Base-by-base conservation (phyloP, 805 yeast species). In the Debaryomyces castellii region DNA sequence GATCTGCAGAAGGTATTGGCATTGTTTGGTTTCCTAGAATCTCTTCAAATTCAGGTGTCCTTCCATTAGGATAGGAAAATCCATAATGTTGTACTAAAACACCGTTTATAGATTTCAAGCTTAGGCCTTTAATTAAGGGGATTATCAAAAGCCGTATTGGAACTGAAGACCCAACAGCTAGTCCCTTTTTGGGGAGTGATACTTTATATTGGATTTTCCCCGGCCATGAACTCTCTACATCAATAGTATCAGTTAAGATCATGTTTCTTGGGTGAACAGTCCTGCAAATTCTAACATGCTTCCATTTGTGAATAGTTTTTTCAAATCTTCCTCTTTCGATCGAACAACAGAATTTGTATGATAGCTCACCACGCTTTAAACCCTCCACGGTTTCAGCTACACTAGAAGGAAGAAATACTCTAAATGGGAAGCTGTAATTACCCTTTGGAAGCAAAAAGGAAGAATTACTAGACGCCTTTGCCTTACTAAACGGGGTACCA, bases 351-450 rank as follows among this genome's bases (percentile, higher is more conserved):
- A 79, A 54, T 40, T 68, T 64, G 55, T 79, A 78, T 25, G 73
- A 57, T 20, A 78, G 50, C 6, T 67, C 64, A 2, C 75, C 80
- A 36, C 66, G 62, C 21, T 61, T 56, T 39, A 78, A 60, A 3
- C 82, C 81, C 57, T 78, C 83, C 1, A 78, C 69, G 0, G 82
- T 72, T 51, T 77, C 83, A 9, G 77, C 69, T 0, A 73, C 51
- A 44, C 71, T 69, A 1, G 79, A 68, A 0, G 83, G 83, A 22
- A 79, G 57, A 10, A 57, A 59, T 7, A 71, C 60, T 27, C 50
- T 57, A 51, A 79, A 79, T 0, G 83, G 83, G 41, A 79, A 58
- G 36, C 73, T 69, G 52, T 78, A 78, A 54, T 79, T 79, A 1
- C 83, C 83, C 45, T 71, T 63, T 1, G 81, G 81, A 23, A 79